Conservation (phyloP, 228 moss, liverwort and hornwort genomes). For the Sphagnum fallax region DNA sequence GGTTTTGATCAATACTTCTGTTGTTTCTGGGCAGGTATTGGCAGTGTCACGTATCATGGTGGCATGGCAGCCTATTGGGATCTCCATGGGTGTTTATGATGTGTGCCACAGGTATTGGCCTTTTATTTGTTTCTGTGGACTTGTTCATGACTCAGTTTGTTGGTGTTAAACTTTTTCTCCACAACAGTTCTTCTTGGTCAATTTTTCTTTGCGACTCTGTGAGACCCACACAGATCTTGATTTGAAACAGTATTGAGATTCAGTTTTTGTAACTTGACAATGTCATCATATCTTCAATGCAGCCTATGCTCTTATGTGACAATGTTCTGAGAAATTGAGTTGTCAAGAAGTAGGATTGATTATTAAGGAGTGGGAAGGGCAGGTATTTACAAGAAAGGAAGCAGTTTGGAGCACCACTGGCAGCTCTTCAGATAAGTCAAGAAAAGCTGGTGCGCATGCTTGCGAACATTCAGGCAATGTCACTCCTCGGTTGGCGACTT, state of each 20-base stretch:
- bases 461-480: slow-evolving; percentile 77
- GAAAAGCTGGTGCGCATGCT: slow-evolving; percentile 86
- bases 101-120: slow-evolving; percentile 71
- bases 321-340: too few species aligned
- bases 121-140: background rate
- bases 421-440: slow-evolving; percentile 74
- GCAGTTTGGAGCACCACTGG: slow-evolving; percentile 73
- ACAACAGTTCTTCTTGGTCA: too few species aligned
- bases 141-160: background rate
- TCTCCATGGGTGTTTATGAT: slow-evolving; percentile 92
- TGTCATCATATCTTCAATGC: too few species aligned
- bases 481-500: slow-evolving; percentile 75
- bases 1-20: background rate
- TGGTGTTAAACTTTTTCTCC: background rate
- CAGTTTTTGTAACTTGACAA: too few species aligned
- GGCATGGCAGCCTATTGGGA: slow-evolving; percentile 97
- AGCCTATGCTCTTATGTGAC: too few species aligned
- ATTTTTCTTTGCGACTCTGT: too few species aligned
- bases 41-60: slow-evolving; percentile 92
- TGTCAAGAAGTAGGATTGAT: too few species aligned
- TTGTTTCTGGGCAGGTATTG: slow-evolving; percentile 46
- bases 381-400: slow-evolving; percentile 78
- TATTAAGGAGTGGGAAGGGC: background rate
- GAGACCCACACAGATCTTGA: too few species aligned
- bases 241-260: too few species aligned